Evolutionary conservation across 108 stramenopile genomes (phyloP).

Genomic region (Licmophora abbreviata): DNA sequence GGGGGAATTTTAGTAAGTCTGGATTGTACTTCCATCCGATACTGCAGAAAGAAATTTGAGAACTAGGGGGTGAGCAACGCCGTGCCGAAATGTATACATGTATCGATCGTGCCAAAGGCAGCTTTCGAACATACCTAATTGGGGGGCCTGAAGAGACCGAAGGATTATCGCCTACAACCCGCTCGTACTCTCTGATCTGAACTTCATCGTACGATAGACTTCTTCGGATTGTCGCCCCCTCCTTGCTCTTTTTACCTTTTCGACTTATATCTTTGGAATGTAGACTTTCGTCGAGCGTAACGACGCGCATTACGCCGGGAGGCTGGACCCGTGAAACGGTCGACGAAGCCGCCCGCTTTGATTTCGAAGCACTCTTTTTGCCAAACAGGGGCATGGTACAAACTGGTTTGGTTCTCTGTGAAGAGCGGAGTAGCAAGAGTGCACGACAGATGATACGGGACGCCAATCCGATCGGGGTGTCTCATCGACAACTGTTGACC

Average conservation of each 20-base stretch:
- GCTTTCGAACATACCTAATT: background rate
- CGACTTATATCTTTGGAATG: constrained; percentile 8
- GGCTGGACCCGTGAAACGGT: too few species aligned
- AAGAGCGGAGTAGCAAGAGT: too few species aligned
- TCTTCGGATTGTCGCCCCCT: too few species aligned
- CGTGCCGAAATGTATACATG: background rate
- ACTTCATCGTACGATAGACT: constrained; percentile 37
- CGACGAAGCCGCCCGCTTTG: too few species aligned
- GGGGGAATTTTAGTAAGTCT: background rate
- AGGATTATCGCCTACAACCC: constrained; percentile 74
- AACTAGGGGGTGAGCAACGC: background rate
- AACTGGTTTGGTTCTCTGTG: too few species aligned
- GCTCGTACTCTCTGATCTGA: constrained; percentile 67
- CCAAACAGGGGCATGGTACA: too few species aligned
- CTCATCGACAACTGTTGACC: too few species aligned
- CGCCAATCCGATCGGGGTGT: too few species aligned
- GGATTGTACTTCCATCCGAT: constrained; percentile 44
- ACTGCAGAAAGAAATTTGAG: constrained; percentile 10
- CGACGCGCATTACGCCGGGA: constrained; percentile 34
- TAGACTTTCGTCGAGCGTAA: constrained; percentile 41
- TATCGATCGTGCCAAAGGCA: background rate
- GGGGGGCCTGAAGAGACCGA: constrained; percentile 10
- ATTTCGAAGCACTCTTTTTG: too few species aligned
- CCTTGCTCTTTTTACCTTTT: background rate
- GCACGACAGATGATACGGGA: too few species aligned